Conservation (phyloP, 192 early-diverging fungal species). For the Mortierella antarctica region DNA sequence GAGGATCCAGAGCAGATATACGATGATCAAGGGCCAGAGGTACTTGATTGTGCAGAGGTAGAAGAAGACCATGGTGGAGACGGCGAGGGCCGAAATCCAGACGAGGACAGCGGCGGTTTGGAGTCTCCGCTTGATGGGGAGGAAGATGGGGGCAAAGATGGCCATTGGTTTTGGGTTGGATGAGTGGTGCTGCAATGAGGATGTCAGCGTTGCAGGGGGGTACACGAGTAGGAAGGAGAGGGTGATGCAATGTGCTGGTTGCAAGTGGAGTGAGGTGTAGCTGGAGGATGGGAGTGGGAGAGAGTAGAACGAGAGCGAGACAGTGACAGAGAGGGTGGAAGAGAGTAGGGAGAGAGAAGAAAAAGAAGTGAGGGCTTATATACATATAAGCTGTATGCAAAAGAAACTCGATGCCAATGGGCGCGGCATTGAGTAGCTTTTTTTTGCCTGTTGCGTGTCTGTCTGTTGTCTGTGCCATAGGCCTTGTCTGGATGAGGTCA, state of each 20-base stretch:
- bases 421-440: no score
- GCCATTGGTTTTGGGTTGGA: conserved; percentile 16
- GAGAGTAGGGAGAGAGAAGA: background rate
- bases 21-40: conserved; percentile 69
- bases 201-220: background rate
- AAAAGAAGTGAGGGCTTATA: background rate
- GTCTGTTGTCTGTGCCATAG: no score
- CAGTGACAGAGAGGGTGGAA: background rate
- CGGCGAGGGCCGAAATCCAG: conserved; percentile 70
- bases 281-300: no score
- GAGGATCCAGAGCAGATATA: conserved; percentile 80
- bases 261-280: no score
- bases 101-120: conserved; percentile 73
- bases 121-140: conserved; percentile 73
- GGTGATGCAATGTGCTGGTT: no score
- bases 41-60: conserved; percentile 65
- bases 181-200: background rate
- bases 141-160: conserved; percentile 70
- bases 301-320: background rate
- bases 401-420: no score
- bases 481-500: no score
- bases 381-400: no score
- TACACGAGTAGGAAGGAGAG: no score
- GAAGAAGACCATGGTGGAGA: conserved; percentile 68
- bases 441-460: no score